Conservation (phyloP, 1,139 yeast genomes). For the Groenewaldozyma sp. region DNA sequence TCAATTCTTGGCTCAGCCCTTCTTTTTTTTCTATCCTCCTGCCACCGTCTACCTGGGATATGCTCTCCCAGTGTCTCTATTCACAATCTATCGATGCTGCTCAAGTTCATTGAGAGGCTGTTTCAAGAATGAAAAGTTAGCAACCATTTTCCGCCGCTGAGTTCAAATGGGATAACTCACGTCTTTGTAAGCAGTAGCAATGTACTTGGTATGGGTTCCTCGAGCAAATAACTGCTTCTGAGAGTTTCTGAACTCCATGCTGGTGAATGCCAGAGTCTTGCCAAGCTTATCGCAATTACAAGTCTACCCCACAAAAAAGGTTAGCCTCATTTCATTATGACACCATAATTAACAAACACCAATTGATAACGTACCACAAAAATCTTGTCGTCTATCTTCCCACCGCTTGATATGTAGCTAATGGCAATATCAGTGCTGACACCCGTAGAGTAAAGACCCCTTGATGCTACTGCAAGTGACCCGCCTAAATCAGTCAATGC, state of each 20-base stretch:
- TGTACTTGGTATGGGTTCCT: conserved; percentile 37
- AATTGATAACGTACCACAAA: too few relatives aligned
- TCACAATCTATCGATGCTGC: not conserved
- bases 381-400: conserved; percentile 27
- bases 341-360: not conserved
- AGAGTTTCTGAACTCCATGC: conserved; percentile 28
- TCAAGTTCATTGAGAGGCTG: conserved; percentile 9
- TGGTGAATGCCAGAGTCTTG: conserved; percentile 34
- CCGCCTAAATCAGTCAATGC: conserved; percentile 36
- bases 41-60: too few relatives aligned
- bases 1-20: conserved; percentile 39
- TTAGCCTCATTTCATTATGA: not conserved
- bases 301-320: conserved; percentile 16
- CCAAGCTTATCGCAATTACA: conserved; percentile 33
- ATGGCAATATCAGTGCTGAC: conserved; percentile 36
- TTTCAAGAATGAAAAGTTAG: conserved; percentile 3
- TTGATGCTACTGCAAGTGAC: conserved; percentile 36
- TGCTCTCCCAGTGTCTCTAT: not conserved
- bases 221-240: conserved; percentile 31
- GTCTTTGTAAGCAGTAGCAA: conserved; percentile 31
- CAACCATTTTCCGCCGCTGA: not conserved
- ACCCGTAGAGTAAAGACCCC: conserved; percentile 36
- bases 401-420: conserved; percentile 35
- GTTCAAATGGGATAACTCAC: conserved; percentile 18
- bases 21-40: conserved; percentile 13